A percentile compares a stretch with the other conserved stretches of the same genome.
Conservation (phyloP, 1,284 basidiomycete species). For the Anthracocystis setariae region DNA sequence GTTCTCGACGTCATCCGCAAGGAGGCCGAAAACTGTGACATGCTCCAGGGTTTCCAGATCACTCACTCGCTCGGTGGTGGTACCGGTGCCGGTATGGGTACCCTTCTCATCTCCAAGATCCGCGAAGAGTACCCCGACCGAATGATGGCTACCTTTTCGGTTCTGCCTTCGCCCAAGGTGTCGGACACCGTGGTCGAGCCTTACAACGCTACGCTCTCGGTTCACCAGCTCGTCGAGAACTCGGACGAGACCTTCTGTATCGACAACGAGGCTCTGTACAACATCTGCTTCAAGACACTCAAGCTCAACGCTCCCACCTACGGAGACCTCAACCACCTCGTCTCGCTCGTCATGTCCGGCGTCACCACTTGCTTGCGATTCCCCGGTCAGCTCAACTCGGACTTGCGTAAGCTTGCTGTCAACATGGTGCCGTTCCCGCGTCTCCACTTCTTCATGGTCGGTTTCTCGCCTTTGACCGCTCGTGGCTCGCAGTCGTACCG, state of each 20-base stretch:
- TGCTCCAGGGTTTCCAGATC: conserved; percentile 92
- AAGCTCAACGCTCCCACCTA: conserved; percentile 73
- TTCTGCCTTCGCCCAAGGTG: conserved; percentile 90
- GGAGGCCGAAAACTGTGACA: conserved; percentile 79
- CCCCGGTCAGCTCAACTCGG: conserved; percentile 93
- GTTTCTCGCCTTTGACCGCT: conserved; percentile 67
- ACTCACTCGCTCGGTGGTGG: conserved; percentile 93
- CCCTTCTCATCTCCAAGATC: conserved; percentile 67
- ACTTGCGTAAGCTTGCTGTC: conserved; percentile 90
- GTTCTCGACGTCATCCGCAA: conserved; percentile 74
- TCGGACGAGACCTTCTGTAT: conserved; percentile 89
- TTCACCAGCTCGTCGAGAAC: conserved; percentile 89
- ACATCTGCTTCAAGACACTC: conserved; percentile 81
- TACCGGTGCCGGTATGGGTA: conserved; percentile 66
- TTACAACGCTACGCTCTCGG: conserved; percentile 88
- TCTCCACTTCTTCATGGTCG: conserved; percentile 68
- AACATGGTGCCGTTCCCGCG: conserved; percentile 75
- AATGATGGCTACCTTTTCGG: conserved; percentile 91
- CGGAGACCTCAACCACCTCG: conserved; percentile 72
- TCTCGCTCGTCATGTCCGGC: conserved; percentile 87
- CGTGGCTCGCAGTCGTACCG: conserved; percentile 72
- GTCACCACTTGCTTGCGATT: conserved; percentile 89
- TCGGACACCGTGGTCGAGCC: conserved; percentile 96
- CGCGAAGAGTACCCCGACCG: conserved; percentile 72
- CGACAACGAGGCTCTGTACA: conserved; percentile 93